Evolutionary conservation across 1,284 basidiomycete species (phyloP), one percentile per base, ranked within the genome.

Genomic region (Pisolithus thermaeus): DNA sequence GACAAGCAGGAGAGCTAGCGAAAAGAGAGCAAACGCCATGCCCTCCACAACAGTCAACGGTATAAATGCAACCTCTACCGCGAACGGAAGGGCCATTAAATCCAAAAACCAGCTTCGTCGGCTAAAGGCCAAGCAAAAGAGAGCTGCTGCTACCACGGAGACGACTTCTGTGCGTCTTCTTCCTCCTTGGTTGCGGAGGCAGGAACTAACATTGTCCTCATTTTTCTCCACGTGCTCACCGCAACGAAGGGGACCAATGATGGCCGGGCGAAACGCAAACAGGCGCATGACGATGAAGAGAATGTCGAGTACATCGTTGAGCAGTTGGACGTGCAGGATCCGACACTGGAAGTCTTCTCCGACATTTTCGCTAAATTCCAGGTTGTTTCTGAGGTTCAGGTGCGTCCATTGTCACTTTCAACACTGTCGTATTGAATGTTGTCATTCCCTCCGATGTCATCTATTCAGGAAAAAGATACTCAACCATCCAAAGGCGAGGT

Each of bases 341-440:
- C 81, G 70, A 78, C 79, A 69, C 75, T 89, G 67, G 84, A 88
- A 81, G 83, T 79, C 69, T 91, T 90, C 81, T 86, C 86, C 83
- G 81, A 89, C 73, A 86, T 92, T 64, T 90, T 92, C 85, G 87
- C 87, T 64, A 86, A 85, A 66, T 92, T 91, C 71, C 86, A 90
- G 78, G 70, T 80, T 46, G 80, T 83, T 55, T 69, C 78, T 42
- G 84, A 90, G 50, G 74, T 78, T 52, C 59, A 77, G 71, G 87
- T 90, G 67, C 67, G 87, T 77, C 18, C 49, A n/a, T 7, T n/a
- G 37, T 7, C 11, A 28, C 51, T 7, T 37, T 38, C 14, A 18
- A 40, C 36, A 45, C 46, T 23, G 25, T 49, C 35, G 27, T 30
- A 35, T 14, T 35, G 32, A 35, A 35, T 4, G 32, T 5, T 35